A percentile compares a stretch with the other conserved stretches of the same genome.
Conservation (phyloP, 2,329 filamentous ascomycete genomes). For the Aspergillus udagawae region DNA sequence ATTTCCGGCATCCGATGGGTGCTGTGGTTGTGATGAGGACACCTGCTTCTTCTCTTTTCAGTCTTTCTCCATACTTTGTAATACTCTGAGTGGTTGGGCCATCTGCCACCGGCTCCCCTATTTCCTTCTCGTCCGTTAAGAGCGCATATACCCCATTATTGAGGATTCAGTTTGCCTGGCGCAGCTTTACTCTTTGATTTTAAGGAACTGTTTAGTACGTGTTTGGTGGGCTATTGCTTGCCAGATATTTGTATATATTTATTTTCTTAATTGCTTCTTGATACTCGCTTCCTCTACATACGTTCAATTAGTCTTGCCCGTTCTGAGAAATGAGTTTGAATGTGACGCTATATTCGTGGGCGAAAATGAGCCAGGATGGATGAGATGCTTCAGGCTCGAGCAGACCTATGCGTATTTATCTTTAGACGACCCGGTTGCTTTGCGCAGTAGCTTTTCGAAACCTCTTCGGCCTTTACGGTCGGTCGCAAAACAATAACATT, state of each 20-base stretch:
- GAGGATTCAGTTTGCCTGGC: not conserved
- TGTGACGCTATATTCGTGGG: too few relatives aligned
- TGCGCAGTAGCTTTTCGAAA: too few relatives aligned
- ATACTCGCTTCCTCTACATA: too few relatives aligned
- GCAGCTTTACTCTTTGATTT: not conserved
- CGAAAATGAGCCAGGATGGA: too few relatives aligned
- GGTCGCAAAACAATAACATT: too few relatives aligned
- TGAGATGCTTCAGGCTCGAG: too few relatives aligned
- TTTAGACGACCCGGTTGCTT: too few relatives aligned
- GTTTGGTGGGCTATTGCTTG: not conserved
- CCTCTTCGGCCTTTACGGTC: too few relatives aligned
- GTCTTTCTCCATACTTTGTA: not conserved
- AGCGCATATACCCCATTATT: not conserved
- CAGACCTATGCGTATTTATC: too few relatives aligned
- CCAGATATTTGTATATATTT: not conserved
- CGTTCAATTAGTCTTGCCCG: too few relatives aligned
- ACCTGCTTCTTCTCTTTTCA: not conserved
- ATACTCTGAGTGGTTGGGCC: not conserved
- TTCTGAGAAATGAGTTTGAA: too few relatives aligned
- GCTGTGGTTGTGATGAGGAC: conserved; percentile 62
- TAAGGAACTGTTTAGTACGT: not conserved
- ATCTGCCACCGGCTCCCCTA: not conserved
- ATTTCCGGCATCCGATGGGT: conserved; percentile 69
- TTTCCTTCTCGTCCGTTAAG: not conserved
- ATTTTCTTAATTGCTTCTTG: not conserved